phyloP scores from a whole-genome alignment of 2,329 filamentous ascomycete genomes.

The Botryotinia globosa region DNA sequence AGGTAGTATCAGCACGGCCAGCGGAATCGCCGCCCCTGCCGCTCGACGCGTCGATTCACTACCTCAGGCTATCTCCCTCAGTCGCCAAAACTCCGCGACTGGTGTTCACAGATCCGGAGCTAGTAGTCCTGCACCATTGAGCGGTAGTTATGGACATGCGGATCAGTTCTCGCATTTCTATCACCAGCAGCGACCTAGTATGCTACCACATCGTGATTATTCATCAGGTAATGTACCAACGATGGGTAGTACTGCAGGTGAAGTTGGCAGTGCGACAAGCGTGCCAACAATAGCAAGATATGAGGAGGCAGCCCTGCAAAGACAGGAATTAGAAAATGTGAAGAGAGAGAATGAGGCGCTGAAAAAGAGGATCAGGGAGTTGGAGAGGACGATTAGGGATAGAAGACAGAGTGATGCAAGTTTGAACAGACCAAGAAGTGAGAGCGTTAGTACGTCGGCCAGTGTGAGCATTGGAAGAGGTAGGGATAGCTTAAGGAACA shows the following conservation, averaged over 20 bases:
- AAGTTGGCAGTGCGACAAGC: conserved; percentile 40
- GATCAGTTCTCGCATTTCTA: conserved; percentile 37
- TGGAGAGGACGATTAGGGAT: conserved; percentile 52
- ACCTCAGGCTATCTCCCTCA: conserved; percentile 32
- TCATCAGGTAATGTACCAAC: conserved; percentile 27
- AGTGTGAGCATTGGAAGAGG: conserved; percentile 42
- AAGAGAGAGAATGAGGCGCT: conserved; percentile 63
- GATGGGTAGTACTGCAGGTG: conserved; percentile 9
- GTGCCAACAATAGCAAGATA: conserved; percentile 58
- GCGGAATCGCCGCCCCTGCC: conserved; percentile 29
- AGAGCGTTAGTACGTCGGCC: conserved; percentile 53
- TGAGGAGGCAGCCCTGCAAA: conserved; percentile 60
- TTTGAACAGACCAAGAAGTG: conserved; percentile 45
- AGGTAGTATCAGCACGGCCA: conserved; percentile 39
- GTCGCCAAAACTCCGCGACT: conserved; percentile 37
- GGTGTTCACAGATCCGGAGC: conserved; percentile 35
- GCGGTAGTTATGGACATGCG: conserved; percentile 32
- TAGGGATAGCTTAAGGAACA: conserved; percentile 45
- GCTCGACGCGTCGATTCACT: conserved; percentile 26
- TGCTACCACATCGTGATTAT: conserved; percentile 32
- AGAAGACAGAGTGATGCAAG: conserved; percentile 43
- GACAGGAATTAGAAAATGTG: conserved; percentile 57
- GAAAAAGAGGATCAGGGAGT: conserved; percentile 58
- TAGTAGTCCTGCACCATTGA: conserved; percentile 33
- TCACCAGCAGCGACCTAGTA: conserved; percentile 27